A percentile compares a stretch with the other conserved stretches of the same genome.
These are phyloP conservation scores for Venturia asperata DNA, from an alignment of 2,329 filamentous ascomycete genomes.

Conservation along the genomic window DNA sequence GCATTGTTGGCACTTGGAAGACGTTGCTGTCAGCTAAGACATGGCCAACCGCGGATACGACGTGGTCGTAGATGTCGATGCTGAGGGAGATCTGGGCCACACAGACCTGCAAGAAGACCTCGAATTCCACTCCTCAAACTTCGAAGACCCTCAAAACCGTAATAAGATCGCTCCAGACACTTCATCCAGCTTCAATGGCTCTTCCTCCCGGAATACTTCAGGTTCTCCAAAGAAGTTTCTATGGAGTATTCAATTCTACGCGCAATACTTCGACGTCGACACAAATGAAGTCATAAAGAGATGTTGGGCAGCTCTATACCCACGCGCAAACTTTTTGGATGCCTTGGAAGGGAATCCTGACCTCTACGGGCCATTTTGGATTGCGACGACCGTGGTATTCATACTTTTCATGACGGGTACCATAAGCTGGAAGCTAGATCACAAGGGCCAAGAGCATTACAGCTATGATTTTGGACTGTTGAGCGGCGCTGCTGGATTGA, in stretches of 20 bases:
- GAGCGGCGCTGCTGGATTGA: constrained; percentile 83
- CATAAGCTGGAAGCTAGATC: constrained; percentile 82
- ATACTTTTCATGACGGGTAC: constrained; percentile 94
- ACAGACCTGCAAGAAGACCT: constrained; percentile 98
- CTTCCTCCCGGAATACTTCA: constrained; percentile 24
- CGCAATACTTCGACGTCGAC: constrained; percentile 98
- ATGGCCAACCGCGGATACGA: constrained; percentile 75
- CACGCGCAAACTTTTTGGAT: constrained; percentile 90
- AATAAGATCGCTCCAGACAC: constrained; percentile 43
- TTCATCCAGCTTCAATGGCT: constrained; percentile 26
- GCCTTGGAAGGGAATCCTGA: constrained; percentile 95
- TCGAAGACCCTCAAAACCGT: constrained; percentile 50
- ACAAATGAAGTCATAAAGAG: constrained; percentile 80
- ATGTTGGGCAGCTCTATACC: constrained; percentile 83
- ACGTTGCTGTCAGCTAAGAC: background rate
- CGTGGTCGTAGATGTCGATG: constrained; percentile 94
- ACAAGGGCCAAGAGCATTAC: constrained; percentile 60
- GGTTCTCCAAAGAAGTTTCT: constrained; percentile 65
- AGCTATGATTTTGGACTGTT: constrained; percentile 86
- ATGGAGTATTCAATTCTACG: constrained; percentile 89
- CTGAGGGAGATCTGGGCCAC: constrained; percentile 95
- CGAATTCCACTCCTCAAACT: constrained; percentile 94
- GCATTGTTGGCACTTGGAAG: background rate
- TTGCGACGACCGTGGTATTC: constrained; percentile 92
- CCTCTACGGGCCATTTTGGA: constrained; percentile 96